A percentile compares a stretch with the other conserved stretches of the same genome.
These are phyloP conservation scores for Colletotrichum costaricense DNA, from an alignment of 2,329 filamentous ascomycete genomes.

Conservation along the genomic window DNA sequence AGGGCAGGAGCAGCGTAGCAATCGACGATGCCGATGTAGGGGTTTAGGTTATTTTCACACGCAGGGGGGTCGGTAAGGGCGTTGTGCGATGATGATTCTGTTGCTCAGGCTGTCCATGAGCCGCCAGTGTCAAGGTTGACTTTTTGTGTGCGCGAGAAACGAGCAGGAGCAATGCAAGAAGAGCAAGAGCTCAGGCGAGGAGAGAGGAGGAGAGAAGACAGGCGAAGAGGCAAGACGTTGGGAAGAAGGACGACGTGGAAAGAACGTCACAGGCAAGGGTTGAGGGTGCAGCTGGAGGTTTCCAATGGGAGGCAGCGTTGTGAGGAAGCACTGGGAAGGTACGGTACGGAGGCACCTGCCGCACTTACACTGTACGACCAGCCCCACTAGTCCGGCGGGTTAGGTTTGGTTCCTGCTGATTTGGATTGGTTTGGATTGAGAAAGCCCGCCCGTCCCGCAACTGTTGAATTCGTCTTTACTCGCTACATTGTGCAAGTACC, in stretches of 20 bases:
- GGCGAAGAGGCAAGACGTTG: conserved; percentile 11
- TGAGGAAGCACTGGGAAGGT: neutral
- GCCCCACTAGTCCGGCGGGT: conserved; percentile 20
- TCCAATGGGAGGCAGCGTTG: conserved; percentile 10
- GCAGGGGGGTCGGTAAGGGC: conserved; percentile 34
- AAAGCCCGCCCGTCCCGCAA: conserved; percentile 26
- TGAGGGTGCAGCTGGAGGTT: conserved; percentile 12
- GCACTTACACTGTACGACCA: neutral
- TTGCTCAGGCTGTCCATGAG: conserved; percentile 34
- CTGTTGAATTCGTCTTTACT: conserved; percentile 7
- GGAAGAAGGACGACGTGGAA: conserved; percentile 8
- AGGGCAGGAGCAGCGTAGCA: neutral
- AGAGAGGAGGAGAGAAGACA: conserved; percentile 6
- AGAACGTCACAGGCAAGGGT: conserved; percentile 30
- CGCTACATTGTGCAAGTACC: neutral
- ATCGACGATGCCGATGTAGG: neutral
- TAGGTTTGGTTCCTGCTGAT: neutral
- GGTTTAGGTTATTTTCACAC: conserved; percentile 28
- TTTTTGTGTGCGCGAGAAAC: neutral
- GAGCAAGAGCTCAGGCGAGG: neutral
- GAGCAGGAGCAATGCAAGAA: neutral
- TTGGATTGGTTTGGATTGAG: conserved; percentile 3
- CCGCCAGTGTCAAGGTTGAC: conserved; percentile 14
- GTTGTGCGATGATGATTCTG: conserved; percentile 27
- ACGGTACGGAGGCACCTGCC: too few relatives aligned